These are phyloP conservation scores for Colletotrichum cuscutae DNA, from an alignment of 2,329 filamentous ascomycete species.

Conservation along the genomic window DNA sequence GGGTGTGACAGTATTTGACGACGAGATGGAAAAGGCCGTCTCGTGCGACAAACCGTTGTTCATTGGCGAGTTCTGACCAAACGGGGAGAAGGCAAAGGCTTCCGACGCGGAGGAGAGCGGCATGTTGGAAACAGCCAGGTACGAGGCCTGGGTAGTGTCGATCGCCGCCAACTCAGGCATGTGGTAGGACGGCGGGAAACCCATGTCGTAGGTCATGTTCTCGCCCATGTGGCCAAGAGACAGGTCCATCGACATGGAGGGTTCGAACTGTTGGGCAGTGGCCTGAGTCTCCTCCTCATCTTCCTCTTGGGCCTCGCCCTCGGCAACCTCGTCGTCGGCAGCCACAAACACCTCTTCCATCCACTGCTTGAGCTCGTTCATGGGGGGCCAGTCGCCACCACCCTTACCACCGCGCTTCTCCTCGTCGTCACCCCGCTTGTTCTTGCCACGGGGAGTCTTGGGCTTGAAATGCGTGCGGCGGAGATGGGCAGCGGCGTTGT, in stretches of 20 bases:
- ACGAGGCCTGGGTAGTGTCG: conserved; percentile 25
- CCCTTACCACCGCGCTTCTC: conserved; percentile 66
- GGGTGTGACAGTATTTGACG: conserved; percentile 33
- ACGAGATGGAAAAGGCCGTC: conserved; percentile 34
- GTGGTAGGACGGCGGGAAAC: conserved; percentile 15
- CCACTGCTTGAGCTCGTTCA: conserved; percentile 69
- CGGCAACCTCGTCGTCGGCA: conserved; percentile 46
- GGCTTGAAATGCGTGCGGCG: conserved; percentile 88
- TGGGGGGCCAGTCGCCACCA: conserved; percentile 65
- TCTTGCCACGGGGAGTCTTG: conserved; percentile 59
- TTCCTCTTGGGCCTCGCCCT: conserved; percentile 31
- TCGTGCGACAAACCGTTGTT: conserved; percentile 29
- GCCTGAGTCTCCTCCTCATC: conserved; percentile 41
- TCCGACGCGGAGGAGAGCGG: conserved; percentile 30
- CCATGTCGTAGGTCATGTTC: conserved; percentile 29
- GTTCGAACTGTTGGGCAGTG: conserved; percentile 12
- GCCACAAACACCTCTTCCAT: conserved; percentile 63
- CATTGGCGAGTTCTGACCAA: conserved; percentile 29
- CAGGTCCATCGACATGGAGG: conserved; percentile 26
- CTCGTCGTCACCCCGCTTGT: conserved; percentile 48
- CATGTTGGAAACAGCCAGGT: conserved; percentile 25
- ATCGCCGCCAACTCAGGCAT: conserved; percentile 31
- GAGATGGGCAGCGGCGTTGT: conserved; percentile 93
- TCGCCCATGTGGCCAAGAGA: conserved; percentile 33
- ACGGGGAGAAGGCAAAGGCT: conserved; percentile 30